Percentiles rank a stretch among this genome's conserved stretches.
Evolutionary conservation across 306 rosid genomes (phyloP).

Genomic region (Prunus dulcis): DNA sequence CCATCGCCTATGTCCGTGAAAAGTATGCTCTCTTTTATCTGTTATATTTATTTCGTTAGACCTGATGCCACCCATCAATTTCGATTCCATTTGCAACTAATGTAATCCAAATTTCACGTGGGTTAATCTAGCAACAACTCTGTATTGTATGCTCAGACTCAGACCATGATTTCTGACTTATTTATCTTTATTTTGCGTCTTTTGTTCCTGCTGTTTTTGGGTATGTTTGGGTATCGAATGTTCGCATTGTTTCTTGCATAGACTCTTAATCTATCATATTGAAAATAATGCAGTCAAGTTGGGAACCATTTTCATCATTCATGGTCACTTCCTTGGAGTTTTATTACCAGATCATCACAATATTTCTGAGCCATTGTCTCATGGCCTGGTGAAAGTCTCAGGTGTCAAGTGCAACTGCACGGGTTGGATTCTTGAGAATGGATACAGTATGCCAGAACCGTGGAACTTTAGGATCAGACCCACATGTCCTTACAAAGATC

Average conservation of each 20-base stretch:
- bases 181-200: neutral
- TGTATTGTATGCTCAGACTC: neutral
- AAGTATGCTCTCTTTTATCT: constrained; percentile 38
- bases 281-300: neutral
- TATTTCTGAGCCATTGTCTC: neutral
- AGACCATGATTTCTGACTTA: neutral
- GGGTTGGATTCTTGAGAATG: neutral
- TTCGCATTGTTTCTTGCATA: neutral
- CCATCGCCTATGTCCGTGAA: constrained; percentile 71
- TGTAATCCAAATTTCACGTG: neutral
- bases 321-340: neutral
- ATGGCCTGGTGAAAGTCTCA: neutral
- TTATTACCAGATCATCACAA: neutral
- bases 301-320: neutral
- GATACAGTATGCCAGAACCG: neutral
- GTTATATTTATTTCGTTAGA: neutral
- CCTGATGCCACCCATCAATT: neutral
- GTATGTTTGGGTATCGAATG: neutral
- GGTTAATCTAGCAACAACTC: neutral
- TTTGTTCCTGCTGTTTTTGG: neutral
- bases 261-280: neutral
- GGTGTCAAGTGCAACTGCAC: neutral
- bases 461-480: neutral
- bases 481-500: neutral
- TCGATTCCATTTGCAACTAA: neutral